Conservation (phyloP, 2,329 filamentous ascomycete genomes). For the Alternaria ventricosa region DNA sequence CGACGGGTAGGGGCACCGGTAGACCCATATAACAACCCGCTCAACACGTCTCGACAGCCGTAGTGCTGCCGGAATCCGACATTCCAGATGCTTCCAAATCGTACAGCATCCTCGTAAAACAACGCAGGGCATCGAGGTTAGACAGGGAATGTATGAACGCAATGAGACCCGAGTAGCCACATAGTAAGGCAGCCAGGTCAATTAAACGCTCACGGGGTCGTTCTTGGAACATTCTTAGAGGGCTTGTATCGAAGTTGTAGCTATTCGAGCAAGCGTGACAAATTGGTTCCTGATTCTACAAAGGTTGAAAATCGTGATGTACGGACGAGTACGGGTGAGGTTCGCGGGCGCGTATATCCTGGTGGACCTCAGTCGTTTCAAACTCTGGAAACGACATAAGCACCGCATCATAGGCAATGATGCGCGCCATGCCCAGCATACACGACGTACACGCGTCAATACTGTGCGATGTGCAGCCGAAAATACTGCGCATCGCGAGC, state of each 20-base stretch:
- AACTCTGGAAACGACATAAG: neutral
- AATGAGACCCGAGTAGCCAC: conserved; percentile 49
- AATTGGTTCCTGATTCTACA: conserved; percentile 43
- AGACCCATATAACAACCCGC: neutral
- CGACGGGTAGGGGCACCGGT: neutral
- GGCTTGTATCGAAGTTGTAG: conserved; percentile 46
- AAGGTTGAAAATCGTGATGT: neutral
- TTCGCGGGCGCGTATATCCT: neutral
- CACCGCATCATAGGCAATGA: neutral
- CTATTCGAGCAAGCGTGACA: conserved; percentile 50
- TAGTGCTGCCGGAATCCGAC: neutral
- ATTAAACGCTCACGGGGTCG: conserved; percentile 44
- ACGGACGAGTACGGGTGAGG: neutral
- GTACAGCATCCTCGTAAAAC: neutral
- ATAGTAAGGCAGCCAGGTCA: conserved; percentile 44
- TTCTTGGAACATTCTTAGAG: conserved; percentile 51
- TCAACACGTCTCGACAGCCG: neutral
- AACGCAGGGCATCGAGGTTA: neutral
- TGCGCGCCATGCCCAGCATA: neutral
- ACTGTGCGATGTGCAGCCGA: neutral
- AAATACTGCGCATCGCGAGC: neutral
- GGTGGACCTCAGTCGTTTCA: neutral
- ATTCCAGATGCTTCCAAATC: neutral
- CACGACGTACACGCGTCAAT: neutral
- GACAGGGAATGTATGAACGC: conserved; percentile 38